phyloP scores from a whole-genome alignment of 2,329 filamentous ascomycete genomes.

The Colletotrichum simmondsii region DNA sequence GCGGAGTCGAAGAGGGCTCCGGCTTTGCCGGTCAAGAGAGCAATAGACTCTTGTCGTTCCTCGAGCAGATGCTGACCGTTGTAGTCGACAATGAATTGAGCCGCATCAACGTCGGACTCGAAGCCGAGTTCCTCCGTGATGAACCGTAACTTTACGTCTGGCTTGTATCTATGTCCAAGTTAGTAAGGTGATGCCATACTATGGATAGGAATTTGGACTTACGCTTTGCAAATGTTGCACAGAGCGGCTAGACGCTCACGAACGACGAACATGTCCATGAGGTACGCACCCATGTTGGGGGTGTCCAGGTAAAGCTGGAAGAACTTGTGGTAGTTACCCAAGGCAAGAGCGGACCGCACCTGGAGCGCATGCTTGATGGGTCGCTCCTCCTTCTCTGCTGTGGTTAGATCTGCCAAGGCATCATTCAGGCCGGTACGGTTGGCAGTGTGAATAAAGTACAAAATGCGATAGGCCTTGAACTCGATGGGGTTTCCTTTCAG shows the following conservation, averaged over 20 bases:
- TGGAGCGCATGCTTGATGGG: slow-evolving; percentile 91
- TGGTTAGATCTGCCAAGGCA: slow-evolving; percentile 97
- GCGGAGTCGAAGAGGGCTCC: slow-evolving; percentile 78
- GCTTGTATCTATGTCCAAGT: slow-evolving; percentile 81
- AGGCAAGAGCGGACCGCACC: slow-evolving; percentile 89
- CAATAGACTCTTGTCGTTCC: slow-evolving; percentile 78
- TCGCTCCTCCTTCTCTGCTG: slow-evolving; percentile 89
- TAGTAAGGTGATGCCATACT: slow-evolving; percentile 48
- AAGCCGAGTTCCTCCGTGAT: slow-evolving; percentile 97
- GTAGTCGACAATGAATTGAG: slow-evolving; percentile 88
- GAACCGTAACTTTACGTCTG: slow-evolving; percentile 87
- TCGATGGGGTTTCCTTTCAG: slow-evolving; percentile 91
- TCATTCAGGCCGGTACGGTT: slow-evolving; percentile 99
- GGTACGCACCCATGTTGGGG: slow-evolving; percentile 95
- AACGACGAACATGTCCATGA: slow-evolving; percentile 99
- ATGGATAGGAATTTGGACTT: slow-evolving; percentile 57
- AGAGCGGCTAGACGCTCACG: slow-evolving; percentile 92
- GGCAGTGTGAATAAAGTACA: slow-evolving; percentile 99
- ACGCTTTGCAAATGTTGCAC: slow-evolving; percentile 95
- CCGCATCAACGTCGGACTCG: slow-evolving; percentile 89
- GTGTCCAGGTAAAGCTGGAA: slow-evolving; percentile 96
- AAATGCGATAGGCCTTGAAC: slow-evolving; percentile 99
- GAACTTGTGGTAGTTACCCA: slow-evolving; percentile 97
- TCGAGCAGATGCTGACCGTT: slow-evolving; percentile 80
- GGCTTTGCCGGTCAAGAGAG: slow-evolving; percentile 80